These are phyloP conservation scores for Candida sanyaensis DNA, from an alignment of 1,139 yeast genomes.

Conservation along the genomic window DNA sequence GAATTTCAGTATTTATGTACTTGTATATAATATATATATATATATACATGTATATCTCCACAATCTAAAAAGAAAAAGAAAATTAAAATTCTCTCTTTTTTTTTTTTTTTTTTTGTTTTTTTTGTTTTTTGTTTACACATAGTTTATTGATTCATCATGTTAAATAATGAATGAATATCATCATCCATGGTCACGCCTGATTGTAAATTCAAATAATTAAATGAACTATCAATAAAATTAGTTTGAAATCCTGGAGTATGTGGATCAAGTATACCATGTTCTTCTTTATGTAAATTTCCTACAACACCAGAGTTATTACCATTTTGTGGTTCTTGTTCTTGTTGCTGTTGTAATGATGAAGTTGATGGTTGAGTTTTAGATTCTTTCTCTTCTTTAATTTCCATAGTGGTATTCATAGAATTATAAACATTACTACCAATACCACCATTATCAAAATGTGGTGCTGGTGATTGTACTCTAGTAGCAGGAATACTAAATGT, in stretches of 20 bases:
- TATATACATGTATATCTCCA: constrained; percentile 1
- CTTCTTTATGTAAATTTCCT: constrained; percentile 7
- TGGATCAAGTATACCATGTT: constrained; percentile 16
- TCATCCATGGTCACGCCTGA: constrained; percentile 41
- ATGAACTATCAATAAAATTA: constrained; percentile 48
- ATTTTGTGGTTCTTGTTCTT: neutral
- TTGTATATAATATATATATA: no score
- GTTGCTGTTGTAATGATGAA: neutral
- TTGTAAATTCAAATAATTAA: constrained; percentile 48
- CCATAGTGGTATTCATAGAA: constrained; percentile 4
- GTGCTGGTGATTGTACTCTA: constrained; percentile 37
- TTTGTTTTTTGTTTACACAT: neutral
- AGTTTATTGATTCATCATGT: constrained; percentile 18
- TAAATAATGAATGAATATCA: constrained; percentile 35
- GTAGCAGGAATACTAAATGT: constrained; percentile 40
- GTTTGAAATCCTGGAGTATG: constrained; percentile 38
- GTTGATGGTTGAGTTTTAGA: neutral
- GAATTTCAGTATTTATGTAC: no score
- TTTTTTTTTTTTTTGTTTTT: no score
- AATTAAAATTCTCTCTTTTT: no score
- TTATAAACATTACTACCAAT: constrained; percentile 20
- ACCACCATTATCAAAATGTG: constrained; percentile 5
- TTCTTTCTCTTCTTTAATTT: neutral
- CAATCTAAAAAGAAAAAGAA: neutral
- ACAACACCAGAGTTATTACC: constrained; percentile 4